Evolutionary conservation across 2,329 filamentous ascomycete genomes (phyloP), one percentile per base, ranked within the genome.

Genomic region (Alternaria hordeiaustralica): DNA sequence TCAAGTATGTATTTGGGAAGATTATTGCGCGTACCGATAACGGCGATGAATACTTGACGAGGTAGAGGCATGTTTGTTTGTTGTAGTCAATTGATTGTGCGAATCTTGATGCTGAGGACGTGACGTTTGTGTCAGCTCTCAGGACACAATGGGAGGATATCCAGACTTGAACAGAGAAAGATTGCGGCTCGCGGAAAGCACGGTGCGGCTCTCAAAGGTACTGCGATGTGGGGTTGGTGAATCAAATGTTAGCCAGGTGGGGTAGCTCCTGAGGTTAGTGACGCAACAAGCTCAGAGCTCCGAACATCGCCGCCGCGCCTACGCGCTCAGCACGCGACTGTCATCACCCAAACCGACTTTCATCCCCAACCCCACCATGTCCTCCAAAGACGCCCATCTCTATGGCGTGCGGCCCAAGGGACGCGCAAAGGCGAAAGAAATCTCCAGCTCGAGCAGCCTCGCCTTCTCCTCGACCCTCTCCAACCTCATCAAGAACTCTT

Each of bases 401-500:
- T 97, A 97, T 80, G 93, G 93, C 75, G 87, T 90, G 56, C 88
- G 89, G 41, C 83, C 87, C 11, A 95, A 94, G 79, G 64, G 77
- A 77, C 71, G 71, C 60, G 63, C 68, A 30, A 80, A 82, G 72
- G 87, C 87, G 75, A 90, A 89, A 75, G 89, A 91, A 73, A 87
- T 92, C 61, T 85, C 86, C 20, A 88, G 89, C 18, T 88, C 94
- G 18, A 90, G 89, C 18, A 89, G 88, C 47, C 88, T 97, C 58
- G 89, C 93, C 76, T 98, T 99, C 83, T 89, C 92, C n/a, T 92
- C 93, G 11, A 92, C 96, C 69, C 88, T 98, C 66, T 91, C 92
- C 71, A 92, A 90, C 49, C 88, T 97, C 59, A 93, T 97, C 81
- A 76, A 75, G 61, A 66, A 83, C 65, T 82, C 85, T 33, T 79